Conservation (phyloP, 345 rosid species). For the Hibiscus syriacus region DNA sequence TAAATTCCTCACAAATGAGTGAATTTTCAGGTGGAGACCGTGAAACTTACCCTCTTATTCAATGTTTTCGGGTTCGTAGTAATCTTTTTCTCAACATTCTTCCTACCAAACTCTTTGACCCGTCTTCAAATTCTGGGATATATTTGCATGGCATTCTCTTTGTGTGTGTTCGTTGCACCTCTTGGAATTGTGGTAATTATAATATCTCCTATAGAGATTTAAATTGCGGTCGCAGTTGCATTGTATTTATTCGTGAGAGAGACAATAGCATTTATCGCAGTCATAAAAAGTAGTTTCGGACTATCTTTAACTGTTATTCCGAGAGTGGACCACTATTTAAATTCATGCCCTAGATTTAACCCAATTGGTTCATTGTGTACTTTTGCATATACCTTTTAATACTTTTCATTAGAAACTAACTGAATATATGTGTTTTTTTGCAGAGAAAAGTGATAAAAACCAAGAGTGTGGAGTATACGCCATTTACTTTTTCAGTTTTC, state of each 20-base stretch:
- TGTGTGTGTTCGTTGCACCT: conserved; percentile 72
- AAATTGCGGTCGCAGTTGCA: too few species aligned
- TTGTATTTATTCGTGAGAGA: too few species aligned
- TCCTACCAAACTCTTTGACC: conserved; percentile 24
- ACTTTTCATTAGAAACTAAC: neutral
- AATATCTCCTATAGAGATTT: too few species aligned
- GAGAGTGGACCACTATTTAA: too few species aligned
- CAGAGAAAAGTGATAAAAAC: conserved; percentile 86
- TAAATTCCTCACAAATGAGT: neutral
- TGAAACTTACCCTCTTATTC: conserved; percentile 41
- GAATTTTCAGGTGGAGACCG: conserved; percentile 37
- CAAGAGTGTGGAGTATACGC: conserved; percentile 82
- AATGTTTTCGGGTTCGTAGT: conserved; percentile 55
- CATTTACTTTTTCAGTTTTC: conserved; percentile 59
- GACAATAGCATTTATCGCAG: too few species aligned
- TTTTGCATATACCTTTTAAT: neutral
- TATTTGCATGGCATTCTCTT: conserved; percentile 63
- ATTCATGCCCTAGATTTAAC: too few species aligned
- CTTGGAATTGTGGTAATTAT: conserved; percentile 64
- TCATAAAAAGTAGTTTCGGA: too few species aligned
- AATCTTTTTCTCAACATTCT: conserved; percentile 35
- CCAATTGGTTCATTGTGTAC: too few species aligned
- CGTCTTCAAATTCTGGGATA: conserved; percentile 59
- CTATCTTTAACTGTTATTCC: too few species aligned
- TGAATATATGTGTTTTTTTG: neutral